Base-by-base conservation (phyloP, 129 eudicot species). In the Kitagawia praeruptora region DNA sequence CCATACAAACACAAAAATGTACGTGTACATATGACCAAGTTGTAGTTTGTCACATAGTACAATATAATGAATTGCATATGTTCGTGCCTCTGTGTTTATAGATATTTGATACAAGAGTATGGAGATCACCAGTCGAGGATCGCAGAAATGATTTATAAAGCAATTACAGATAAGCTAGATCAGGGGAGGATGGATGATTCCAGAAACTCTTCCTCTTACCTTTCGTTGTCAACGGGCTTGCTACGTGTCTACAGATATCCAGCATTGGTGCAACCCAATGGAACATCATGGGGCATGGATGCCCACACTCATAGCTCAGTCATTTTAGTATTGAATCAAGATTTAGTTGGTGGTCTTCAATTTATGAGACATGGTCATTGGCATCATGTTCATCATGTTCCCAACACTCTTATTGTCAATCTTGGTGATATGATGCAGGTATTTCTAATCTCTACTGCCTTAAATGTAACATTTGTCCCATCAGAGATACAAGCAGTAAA, bases 341-440 rank as follows among this genome's bases (percentile, higher is more conserved):
- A 88, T 83, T 86, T 91, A 76, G 92, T 91, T 56, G 96, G 88
- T 73, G 98, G 98, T 58, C 96, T 94, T 61, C 93, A 94, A 84
- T 51, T 94, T 81, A 81, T 31, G 77, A 91, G 86, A 61, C 87
- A 91, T 61, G 46, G 83, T 14, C 42, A 54, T 18, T 94, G 98
- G 98, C 83, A 89, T 19, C 90, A 88, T 77, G 96, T 84, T 51
- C 76, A 82, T 49, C 96, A 96, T n/a, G 58, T 88, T 66, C 87
- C 88, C 76, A 77, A 83, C 84, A 84, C 98, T 15, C 90, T 94
- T 16, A 45, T 94, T 19, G 87, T 94, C 83, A 90, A 91, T 81
- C 86, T 94, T 81, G 98, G 98, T n/a, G 97, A 91, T 53, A 91
- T 91, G 96, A 81, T 91, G 93, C 96, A 94, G 97, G 98, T 94